These are phyloP conservation scores for Lantana camara DNA, from an alignment of 257 asterid species.

Conservation along the genomic window DNA sequence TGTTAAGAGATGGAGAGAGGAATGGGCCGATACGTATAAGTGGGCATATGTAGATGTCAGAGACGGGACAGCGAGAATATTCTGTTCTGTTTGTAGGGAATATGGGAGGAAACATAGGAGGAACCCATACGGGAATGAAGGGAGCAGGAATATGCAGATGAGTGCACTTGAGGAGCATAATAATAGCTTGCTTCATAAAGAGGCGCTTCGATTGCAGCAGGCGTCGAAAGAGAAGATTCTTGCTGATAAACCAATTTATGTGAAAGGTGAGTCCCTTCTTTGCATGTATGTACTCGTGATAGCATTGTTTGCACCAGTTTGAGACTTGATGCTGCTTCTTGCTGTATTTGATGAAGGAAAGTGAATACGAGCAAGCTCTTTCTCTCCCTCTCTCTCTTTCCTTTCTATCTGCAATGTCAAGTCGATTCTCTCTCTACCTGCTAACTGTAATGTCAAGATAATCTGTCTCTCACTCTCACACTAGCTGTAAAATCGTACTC, in stretches of 20 bases:
- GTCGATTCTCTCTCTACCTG: no score
- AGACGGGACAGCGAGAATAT: constrained; percentile 95
- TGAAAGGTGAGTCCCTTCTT: constrained; percentile 68
- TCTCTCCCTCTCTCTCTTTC: neutral
- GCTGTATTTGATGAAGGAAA: constrained; percentile 12
- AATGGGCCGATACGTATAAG: constrained; percentile 99
- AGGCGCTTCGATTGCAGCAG: constrained; percentile 95
- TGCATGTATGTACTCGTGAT: no score
- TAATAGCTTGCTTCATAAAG: constrained; percentile 97
- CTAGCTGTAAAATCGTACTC: no score
- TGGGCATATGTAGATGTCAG: constrained; percentile 97
- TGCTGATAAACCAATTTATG: constrained; percentile 85
- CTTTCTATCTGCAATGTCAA: no score
- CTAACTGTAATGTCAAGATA: no score
- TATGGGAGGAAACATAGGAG: constrained; percentile 98
- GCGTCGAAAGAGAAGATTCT: constrained; percentile 93
- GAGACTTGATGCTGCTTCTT: neutral
- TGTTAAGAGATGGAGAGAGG: constrained; percentile 98
- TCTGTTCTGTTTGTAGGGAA: constrained; percentile 96
- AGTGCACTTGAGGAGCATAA: constrained; percentile 99
- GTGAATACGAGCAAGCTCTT: neutral
- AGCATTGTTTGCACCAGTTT: no score
- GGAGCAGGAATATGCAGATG: constrained; percentile 99
- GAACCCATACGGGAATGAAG: constrained; percentile 99
- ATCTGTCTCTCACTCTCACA: no score